Evolutionary conservation across 768 basidiomycete genomes (phyloP).

Genomic region (Gelatoporia subvermispora): DNA sequence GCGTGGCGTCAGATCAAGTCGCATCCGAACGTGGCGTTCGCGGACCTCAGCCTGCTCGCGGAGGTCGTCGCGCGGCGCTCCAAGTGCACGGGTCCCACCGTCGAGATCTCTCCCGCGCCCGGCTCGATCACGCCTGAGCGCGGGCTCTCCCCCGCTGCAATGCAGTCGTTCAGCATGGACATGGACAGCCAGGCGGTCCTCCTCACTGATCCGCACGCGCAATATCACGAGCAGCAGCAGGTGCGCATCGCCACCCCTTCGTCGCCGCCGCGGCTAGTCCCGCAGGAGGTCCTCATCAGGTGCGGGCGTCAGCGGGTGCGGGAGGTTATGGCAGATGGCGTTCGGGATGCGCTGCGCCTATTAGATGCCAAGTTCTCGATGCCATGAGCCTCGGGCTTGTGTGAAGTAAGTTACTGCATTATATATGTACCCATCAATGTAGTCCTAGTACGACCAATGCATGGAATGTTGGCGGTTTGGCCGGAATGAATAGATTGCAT

Average conservation of each 20-base stretch:
- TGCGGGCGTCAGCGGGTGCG: constrained; percentile 58
- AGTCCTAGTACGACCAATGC: constrained; percentile 1
- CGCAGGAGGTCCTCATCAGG: constrained; percentile 55
- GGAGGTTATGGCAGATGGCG: constrained; percentile 68
- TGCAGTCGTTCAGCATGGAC: constrained; percentile 1
- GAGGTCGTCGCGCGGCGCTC: constrained; percentile 85
- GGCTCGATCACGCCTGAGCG: constrained; percentile 47
- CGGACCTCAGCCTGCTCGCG: constrained; percentile 78
- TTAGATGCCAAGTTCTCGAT: constrained; percentile 46
- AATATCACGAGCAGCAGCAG: constrained; percentile 39
- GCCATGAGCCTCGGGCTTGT: constrained; percentile 3
- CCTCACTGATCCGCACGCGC: constrained; percentile 51
- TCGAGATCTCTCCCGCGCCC: constrained; percentile 53
- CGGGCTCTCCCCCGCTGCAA: constrained; percentile 28
- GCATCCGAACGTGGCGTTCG: constrained; percentile 84
- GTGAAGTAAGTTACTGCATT: constrained; percentile 4
- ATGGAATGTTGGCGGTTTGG: neutral
- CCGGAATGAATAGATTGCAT: no score
- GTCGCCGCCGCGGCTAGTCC: constrained; percentile 49
- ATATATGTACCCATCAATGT: constrained; percentile 11
- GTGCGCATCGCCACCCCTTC: constrained; percentile 21
- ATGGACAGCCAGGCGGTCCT: constrained; percentile 36
- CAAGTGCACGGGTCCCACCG: constrained; percentile 67
- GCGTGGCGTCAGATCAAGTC: constrained; percentile 84
- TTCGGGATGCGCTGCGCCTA: constrained; percentile 69